phyloP scores from a whole-genome alignment of 257 asterid species.

The Petrea volubilis region DNA sequence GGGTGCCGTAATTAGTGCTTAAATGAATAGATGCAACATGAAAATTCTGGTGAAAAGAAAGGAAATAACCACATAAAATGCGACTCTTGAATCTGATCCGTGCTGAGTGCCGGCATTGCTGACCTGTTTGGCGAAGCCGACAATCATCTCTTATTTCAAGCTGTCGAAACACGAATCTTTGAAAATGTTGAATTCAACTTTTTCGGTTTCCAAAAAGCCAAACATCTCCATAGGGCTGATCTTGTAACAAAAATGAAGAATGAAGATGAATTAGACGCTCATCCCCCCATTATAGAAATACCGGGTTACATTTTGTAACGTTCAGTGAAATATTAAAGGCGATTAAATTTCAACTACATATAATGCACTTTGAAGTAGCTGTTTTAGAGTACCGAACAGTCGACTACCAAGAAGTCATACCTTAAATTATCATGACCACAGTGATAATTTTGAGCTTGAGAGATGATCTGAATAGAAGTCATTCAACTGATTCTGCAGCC shows the following conservation, averaged over 20 bases:
- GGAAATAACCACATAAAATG: not conserved
- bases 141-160: not conserved
- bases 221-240: not conserved
- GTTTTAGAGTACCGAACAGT: not conserved
- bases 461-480: conserved; percentile 18
- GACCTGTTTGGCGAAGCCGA: not conserved
- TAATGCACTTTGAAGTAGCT: too few species aligned
- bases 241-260: not conserved
- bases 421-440: conserved; percentile 15
- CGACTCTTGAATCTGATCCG: not conserved
- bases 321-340: too few species aligned
- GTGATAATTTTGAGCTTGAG: not conserved
- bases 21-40: not conserved
- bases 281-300: not conserved
- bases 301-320: not conserved
- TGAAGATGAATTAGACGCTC: not conserved
- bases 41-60: not conserved
- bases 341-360: too few species aligned
- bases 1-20: too few species aligned
- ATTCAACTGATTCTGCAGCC: conserved; percentile 41
- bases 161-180: not conserved
- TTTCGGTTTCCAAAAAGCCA: not conserved
- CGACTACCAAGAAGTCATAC: conserved; percentile 29
- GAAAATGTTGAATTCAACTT: not conserved
- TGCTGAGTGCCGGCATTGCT: not conserved